A percentile compares a stretch with the other conserved stretches of the same genome.
Conservation (phyloP, 768 basidiomycete species). For the Tephrocybe sp. region DNA sequence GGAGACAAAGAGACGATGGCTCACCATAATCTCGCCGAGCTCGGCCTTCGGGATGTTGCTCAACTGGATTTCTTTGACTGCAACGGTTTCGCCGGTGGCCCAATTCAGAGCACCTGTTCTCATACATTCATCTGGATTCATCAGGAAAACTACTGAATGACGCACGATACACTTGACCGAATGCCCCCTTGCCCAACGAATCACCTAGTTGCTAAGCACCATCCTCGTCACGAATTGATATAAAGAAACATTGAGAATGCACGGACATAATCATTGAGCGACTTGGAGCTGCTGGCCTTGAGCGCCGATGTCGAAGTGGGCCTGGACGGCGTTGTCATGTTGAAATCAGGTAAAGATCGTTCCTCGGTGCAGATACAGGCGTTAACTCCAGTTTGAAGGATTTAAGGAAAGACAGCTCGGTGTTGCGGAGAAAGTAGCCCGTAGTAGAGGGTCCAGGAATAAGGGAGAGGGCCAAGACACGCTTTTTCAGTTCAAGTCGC, state of each 20-base stretch:
- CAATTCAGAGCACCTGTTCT: constrained; percentile 81
- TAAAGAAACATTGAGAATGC: constrained; percentile 1
- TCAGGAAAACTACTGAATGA: constrained; percentile 19
- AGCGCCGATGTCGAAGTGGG: constrained; percentile 35
- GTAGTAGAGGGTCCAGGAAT: constrained; percentile 8
- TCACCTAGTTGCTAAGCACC: constrained; percentile 86
- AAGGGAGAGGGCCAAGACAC: constrained; percentile 19
- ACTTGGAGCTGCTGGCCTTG: constrained; percentile 45
- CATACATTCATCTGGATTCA: constrained; percentile 10
- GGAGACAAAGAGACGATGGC: constrained; percentile 20
- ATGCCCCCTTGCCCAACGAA: constrained; percentile 93
- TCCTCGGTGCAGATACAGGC: constrained; percentile 10
- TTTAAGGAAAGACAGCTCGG: constrained; percentile 20
- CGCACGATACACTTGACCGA: constrained; percentile 96
- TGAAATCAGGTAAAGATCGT: constrained; percentile 15
- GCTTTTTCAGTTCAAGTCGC: constrained; percentile 38
- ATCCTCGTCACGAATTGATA: constrained; percentile 6
- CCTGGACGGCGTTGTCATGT: constrained; percentile 42
- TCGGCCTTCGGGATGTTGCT: constrained; percentile 93
- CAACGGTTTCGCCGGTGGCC: constrained; percentile 97
- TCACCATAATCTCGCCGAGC: constrained; percentile 95
- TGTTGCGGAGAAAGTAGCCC: constrained; percentile 12
- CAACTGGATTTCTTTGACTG: constrained; percentile 96
- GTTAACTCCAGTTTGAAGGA: constrained; percentile 17
- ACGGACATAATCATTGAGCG: constrained; percentile 68